phyloP scores from a whole-genome alignment of 1,284 basidiomycete genomes.

The Naganishia liquefaciens region DNA sequence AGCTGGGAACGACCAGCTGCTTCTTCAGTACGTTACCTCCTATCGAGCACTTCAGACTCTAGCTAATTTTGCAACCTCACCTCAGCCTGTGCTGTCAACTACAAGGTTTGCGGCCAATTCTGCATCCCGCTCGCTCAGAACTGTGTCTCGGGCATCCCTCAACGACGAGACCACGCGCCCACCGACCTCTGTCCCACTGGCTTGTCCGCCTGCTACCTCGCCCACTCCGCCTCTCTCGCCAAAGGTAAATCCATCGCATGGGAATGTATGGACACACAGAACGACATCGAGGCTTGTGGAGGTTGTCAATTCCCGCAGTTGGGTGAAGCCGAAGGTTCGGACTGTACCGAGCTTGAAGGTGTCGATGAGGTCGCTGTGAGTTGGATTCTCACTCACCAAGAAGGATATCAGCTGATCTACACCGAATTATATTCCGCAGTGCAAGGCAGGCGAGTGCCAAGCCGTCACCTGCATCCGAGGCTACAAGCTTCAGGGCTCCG shows the following conservation, averaged over 20 bases:
- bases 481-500: conserved; percentile 6
- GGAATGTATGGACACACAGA: conserved; percentile 14
- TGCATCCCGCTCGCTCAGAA: conserved; percentile 10
- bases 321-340: not conserved
- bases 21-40: conserved; percentile 15
- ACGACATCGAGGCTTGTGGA: conserved; percentile 17
- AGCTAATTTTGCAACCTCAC: not conserved
- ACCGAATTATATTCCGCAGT: too few relatives aligned
- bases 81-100: not conserved
- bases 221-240: conserved; percentile 4
- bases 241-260: conserved; percentile 2
- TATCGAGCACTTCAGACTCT: too few relatives aligned
- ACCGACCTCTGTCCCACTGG: conserved; percentile 7
- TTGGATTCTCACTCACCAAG: too few relatives aligned
- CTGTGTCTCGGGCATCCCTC: conserved; percentile 18
- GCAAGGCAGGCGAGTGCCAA: conserved; percentile 12
- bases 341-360: conserved; percentile 16
- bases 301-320: conserved; percentile 7
- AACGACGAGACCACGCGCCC: conserved; percentile 4
- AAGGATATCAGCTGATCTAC: too few relatives aligned
- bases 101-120: conserved; percentile 13
- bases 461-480: conserved; percentile 13
- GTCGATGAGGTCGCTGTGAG: conserved; percentile 7
- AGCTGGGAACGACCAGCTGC: not conserved
- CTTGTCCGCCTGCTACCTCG: conserved; percentile 20